Percentiles rank a stretch among this genome's conserved stretches.
Evolutionary conservation across 805 yeast species (phyloP).

Genomic region (Pichia thaimueangensis): DNA sequence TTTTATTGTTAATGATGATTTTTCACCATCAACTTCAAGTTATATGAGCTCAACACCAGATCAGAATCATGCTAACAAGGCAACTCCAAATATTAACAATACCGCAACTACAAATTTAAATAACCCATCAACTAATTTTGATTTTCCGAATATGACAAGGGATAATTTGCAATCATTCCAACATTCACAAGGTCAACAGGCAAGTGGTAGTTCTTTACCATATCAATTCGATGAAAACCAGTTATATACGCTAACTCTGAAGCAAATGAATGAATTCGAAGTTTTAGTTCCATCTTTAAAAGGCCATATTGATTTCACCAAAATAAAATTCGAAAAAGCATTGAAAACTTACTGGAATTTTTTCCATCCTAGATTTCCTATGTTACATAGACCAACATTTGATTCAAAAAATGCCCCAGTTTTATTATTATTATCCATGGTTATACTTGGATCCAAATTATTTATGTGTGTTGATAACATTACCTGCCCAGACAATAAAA

Average conservation of each 20-base stretch:
- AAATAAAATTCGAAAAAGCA: slow-evolving; percentile 24
- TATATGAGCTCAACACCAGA: slow-evolving; percentile 6
- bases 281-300: slow-evolving; percentile 23
- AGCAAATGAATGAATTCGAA: slow-evolving; percentile 21
- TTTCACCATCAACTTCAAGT: slow-evolving; percentile 20
- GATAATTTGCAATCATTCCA: slow-evolving; percentile 12
- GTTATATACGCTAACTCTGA: slow-evolving; percentile 14
- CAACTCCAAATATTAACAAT: neutral
- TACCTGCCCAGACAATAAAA: slow-evolving; percentile 18
- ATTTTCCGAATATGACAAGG: neutral
- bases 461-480: slow-evolving; percentile 26
- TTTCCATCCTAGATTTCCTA: slow-evolving; percentile 54
- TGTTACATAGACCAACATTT: slow-evolving; percentile 56
- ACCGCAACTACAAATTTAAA: neutral
- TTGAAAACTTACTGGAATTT: slow-evolving; percentile 46
- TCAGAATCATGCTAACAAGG: neutral
- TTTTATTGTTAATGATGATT: slow-evolving; percentile 26
- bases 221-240: slow-evolving; percentile 6
- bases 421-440: slow-evolving; percentile 47
- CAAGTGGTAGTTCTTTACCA: neutral
- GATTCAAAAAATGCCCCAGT: slow-evolving; percentile 41
- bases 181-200: slow-evolving; percentile 15
- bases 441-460: slow-evolving; percentile 45
- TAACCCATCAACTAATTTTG: neutral
- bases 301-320: slow-evolving; percentile 26